Base-by-base conservation (phyloP, 805 yeast genomes). In the Yamadazyma olivae region DNA sequence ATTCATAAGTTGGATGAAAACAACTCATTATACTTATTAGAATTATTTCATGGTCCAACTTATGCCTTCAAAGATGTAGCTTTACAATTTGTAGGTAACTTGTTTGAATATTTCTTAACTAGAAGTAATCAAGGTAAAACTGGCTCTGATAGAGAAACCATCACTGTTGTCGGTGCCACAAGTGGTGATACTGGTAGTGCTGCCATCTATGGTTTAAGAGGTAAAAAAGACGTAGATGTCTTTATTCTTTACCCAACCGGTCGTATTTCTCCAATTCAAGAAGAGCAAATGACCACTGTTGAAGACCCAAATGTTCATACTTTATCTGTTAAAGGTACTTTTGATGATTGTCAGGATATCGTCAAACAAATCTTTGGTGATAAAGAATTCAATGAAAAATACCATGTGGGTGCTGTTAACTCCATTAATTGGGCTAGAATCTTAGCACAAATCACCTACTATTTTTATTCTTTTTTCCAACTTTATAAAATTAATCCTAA, bases 141-240 rank as follows among this genome's bases (percentile, higher is more conserved):
- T 17, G 70, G 69, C 36, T 74, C 73, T 41, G 72, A 75, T 48
- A 75, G 91, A 58, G 93, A 88, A 50, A 76, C 77, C 41, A 72
- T 93, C 54, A 93, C 99, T 25, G 98, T 93, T 47, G 96, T 93
- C 40, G 99, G 99, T 55, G 99, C 99, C 29, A 93, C 99, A 18
- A 84, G 95, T 31, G 99, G 99, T 56, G 99, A 93, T 56, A 93
- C 99, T 31, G 99, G 99, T 41, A 85, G 96, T 36, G 99, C 99
- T 36, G 99, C 99, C 44, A 93, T 93, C 49, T 93, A 93, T 65
- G 99, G 99, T 36, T 75, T 93, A 49, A 78, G 99, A 67, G 95
- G 95, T 61, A 93, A 93, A 67, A 85, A 89, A 64, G 98, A 93
- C 60, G 96, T 93, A n/a, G 84, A 95, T 20, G 99, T 93, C 16